A percentile compares a stretch with the other conserved stretches of the same genome.
These are phyloP conservation scores for Achaetomium macrosporum DNA, from an alignment of 2,329 filamentous ascomycete genomes.

Conservation along the genomic window DNA sequence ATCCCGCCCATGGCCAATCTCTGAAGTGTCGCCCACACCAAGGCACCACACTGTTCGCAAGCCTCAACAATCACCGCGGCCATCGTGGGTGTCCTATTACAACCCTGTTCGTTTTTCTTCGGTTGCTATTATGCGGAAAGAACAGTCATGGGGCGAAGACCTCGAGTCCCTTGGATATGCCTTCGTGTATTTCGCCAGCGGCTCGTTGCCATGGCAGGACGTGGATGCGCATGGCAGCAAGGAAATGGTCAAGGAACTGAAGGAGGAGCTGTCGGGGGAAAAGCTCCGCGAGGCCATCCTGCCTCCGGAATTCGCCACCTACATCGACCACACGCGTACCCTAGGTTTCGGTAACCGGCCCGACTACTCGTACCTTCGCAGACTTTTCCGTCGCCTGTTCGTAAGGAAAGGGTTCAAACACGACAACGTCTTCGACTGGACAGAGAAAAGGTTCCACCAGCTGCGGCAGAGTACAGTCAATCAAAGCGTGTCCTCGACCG, in stretches of 20 bases:
- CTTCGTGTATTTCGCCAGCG: not conserved
- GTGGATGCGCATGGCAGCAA: not conserved
- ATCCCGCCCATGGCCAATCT: constrained; percentile 79
- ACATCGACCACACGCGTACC: not conserved
- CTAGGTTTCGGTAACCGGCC: constrained; percentile 1
- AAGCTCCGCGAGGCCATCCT: constrained; percentile 2
- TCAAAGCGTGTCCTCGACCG: too few species aligned
- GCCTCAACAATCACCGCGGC: constrained; percentile 95
- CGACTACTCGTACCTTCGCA: not conserved
- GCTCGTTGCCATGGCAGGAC: constrained; percentile 5
- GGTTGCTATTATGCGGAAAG: constrained; percentile 36
- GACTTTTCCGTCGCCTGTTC: too few species aligned
- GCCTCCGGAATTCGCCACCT: not conserved
- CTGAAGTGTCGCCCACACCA: constrained; percentile 69
- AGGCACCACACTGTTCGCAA: constrained; percentile 93
- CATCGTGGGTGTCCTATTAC: constrained; percentile 56
- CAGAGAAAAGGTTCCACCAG: too few species aligned
- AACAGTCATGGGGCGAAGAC: constrained; percentile 62
- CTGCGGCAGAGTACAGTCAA: too few species aligned
- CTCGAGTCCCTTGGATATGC: constrained; percentile 8
- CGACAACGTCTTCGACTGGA: too few species aligned
- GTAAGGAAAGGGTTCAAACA: too few species aligned
- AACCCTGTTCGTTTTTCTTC: constrained; percentile 30
- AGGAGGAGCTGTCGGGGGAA: constrained; percentile 4
- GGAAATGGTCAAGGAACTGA: constrained; percentile 6